Conservation (phyloP, 495 filamentous ascomycete species). For the Penicillium chermesinum region DNA sequence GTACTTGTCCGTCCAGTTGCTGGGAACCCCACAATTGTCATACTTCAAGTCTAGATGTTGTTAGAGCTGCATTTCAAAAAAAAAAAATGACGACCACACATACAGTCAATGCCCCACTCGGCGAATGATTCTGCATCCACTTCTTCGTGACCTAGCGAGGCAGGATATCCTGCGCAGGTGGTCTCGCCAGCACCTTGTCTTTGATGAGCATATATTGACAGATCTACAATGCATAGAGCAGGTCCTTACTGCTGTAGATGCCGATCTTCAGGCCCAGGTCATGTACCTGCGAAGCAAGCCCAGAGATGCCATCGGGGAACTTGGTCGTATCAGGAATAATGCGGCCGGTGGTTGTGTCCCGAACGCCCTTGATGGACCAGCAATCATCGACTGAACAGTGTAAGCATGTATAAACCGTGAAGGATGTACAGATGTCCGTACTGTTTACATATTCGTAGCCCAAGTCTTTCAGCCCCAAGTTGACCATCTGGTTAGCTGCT, state of each 20-base stretch:
- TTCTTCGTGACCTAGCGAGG: conserved; percentile 54
- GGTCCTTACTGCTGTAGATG: conserved; percentile 52
- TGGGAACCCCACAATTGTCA: conserved; percentile 59
- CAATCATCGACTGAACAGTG: conserved; percentile 49
- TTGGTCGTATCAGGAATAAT: conserved; percentile 52
- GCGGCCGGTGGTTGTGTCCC: conserved; percentile 41
- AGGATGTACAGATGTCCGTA: too few relatives aligned
- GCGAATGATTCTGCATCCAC: conserved; percentile 59
- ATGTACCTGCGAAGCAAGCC: conserved; percentile 55
- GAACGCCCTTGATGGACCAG: conserved; percentile 51
- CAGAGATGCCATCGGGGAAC: conserved; percentile 60
- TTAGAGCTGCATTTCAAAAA: neutral
- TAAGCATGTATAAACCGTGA: too few relatives aligned
- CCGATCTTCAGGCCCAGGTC: conserved; percentile 57
- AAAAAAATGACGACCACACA: conserved; percentile 9
- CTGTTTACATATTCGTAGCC: conserved; percentile 65
- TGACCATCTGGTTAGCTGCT: conserved; percentile 46
- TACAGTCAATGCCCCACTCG: conserved; percentile 62
- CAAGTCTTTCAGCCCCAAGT: conserved; percentile 52
- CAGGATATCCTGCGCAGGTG: conserved; percentile 62
- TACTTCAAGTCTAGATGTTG: conserved; percentile 56
- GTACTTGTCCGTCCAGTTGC: conserved; percentile 39
- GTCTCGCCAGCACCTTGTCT: conserved; percentile 48
- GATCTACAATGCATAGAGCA: neutral
- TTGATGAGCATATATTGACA: neutral